Percentiles rank a stretch among this genome's conserved stretches.
These are phyloP conservation scores for Ogataea hybrid DNA, from an alignment of 1,139 yeast species.

Conservation along the genomic window DNA sequence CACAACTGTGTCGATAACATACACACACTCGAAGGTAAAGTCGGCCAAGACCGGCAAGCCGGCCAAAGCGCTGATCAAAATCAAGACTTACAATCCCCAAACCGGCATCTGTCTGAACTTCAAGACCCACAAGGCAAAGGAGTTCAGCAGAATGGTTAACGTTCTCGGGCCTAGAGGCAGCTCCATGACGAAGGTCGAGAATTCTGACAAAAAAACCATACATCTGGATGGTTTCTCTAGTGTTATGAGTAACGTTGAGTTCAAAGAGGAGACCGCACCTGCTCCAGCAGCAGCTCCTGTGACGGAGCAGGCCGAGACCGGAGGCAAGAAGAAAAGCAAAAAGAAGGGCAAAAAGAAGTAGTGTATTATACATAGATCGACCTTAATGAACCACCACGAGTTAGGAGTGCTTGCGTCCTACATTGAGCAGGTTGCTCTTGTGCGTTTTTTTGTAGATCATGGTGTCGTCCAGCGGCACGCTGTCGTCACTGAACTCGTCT, in stretches of 20 bases:
- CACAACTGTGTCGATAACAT: conserved; percentile 48
- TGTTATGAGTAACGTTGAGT: conserved; percentile 27
- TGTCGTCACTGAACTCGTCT: conserved; percentile 5
- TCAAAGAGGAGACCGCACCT: conserved; percentile 8
- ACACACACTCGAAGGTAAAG: conserved; percentile 30
- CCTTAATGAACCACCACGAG: conserved; percentile 12
- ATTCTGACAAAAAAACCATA: conserved; percentile 13
- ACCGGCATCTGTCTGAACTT: conserved; percentile 67
- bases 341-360: conserved; percentile 25
- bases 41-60: conserved; percentile 23
- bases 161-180: conserved; percentile 85
- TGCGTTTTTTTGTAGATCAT: conserved; percentile 12
- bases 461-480: conserved; percentile 9
- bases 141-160: conserved; percentile 71
- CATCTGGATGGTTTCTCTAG: conserved; percentile 32
- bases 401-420: conserved; percentile 2
- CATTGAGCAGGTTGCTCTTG: conserved; percentile 6
- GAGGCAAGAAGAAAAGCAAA: conserved; percentile 24
- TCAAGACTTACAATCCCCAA: conserved; percentile 71
- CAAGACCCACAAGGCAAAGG: conserved; percentile 66
- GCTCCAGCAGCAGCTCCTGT: conserved; percentile 6
- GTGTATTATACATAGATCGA: conserved; percentile 10
- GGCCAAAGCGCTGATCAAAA: conserved; percentile 42
- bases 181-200: conserved; percentile 11
- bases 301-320: conserved; percentile 7